Evolutionary conservation across 2,329 filamentous ascomycete genomes (phyloP), one percentile per base, ranked within the genome.

Genomic region (Periconia sp.): DNA sequence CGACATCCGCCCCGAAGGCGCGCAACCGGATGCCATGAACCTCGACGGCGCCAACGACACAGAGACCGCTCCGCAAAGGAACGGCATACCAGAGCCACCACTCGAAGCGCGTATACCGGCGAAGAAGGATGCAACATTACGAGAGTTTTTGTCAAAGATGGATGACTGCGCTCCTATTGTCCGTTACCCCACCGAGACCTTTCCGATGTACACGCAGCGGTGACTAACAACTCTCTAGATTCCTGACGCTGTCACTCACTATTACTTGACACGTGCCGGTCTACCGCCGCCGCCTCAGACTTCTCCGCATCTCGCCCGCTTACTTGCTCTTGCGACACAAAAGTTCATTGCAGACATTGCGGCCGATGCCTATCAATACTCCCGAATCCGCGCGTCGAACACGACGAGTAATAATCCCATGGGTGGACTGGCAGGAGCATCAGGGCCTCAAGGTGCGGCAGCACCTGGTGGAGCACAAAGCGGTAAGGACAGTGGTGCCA

Each of bases 301-400:
- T 49, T 91, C 96, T 66, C 88, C 88, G 18, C 91, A 92, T 54
- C 89, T 99, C 27, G 91, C 93, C 19, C 91, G 93, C 45, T 88
- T 99, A 2, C 88, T 99, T 42, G 93, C 94, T 2, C 89, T 99
- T 9, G 94, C 94, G n/a, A 96, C 94, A 0, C 94, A 99, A 72
- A 99, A 99, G 73, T 99, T 99, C 81, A 90, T 99, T 66, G 92
- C 94, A 54, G 94, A 99, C 74, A 91, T 99, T 61, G 94, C 94
- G 1, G 92, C 94, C 53, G 94, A 99, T 74, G 92, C 94, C 2
- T 99, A 99, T 75, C 94, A 99, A 76, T 97, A 97, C 81, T 92
- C 89, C 56, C 91, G 93, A 49, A 97, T 99, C 68, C 88, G 94
- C 41, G 90, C 91, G n/a, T 93, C 90, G 19, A 95, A 94, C 70